These are phyloP conservation scores for Pontederia crassipes DNA, from an alignment of 176 grass and related monocot genomes.

Conservation along the genomic window DNA sequence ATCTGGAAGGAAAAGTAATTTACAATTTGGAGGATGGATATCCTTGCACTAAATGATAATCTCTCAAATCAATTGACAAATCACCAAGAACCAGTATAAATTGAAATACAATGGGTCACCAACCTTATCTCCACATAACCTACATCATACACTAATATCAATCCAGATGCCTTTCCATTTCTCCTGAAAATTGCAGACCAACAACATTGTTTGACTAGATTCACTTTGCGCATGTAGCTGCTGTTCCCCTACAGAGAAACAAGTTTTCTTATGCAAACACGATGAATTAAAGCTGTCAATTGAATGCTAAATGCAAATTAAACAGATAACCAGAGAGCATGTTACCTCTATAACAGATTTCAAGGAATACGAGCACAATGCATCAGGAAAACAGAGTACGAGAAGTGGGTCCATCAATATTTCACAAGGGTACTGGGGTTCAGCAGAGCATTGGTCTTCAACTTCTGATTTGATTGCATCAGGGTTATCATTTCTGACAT, in stretches of 20 bases:
- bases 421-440: slow-evolving; percentile 15
- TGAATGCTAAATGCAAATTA: slow-evolving; percentile 3
- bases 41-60: background rate
- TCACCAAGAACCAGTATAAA: background rate
- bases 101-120: background rate
- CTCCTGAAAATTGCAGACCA: slow-evolving; percentile 62
- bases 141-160: slow-evolving; percentile 75
- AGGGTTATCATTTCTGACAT: slow-evolving; percentile 19
- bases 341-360: slow-evolving; percentile 47
- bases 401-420: slow-evolving; percentile 47
- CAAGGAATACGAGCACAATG: slow-evolving; percentile 48
- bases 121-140: slow-evolving; percentile 86
- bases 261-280: background rate
- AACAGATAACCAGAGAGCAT: background rate
- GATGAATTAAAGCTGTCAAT: background rate
- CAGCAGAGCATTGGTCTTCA: slow-evolving; percentile 28
- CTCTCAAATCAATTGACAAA: background rate
- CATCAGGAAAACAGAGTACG: slow-evolving; percentile 65
- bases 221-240: slow-evolving; percentile 48
- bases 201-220: slow-evolving; percentile 54
- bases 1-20: slow-evolving; percentile 36
- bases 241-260: slow-evolving; percentile 37
- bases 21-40: slow-evolving; percentile 7
- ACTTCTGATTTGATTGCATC: slow-evolving; percentile 27
- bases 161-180: slow-evolving; percentile 43